A percentile compares a stretch with the other conserved stretches of the same genome.
These are phyloP conservation scores for Lactarius akahatsu DNA, from an alignment of 768 basidiomycete genomes.

Conservation along the genomic window DNA sequence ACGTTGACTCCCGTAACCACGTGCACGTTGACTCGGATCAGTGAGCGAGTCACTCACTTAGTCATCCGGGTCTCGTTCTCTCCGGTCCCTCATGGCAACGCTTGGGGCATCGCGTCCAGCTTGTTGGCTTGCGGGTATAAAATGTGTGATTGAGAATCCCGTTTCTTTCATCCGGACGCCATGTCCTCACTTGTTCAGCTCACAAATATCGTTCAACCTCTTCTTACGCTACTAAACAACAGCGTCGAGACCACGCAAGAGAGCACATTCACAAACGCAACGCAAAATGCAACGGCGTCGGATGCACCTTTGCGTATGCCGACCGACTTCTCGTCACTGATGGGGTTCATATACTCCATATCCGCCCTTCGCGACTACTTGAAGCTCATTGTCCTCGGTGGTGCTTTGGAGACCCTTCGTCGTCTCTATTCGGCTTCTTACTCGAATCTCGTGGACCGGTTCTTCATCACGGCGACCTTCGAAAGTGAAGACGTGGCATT, in stretches of 20 bases:
- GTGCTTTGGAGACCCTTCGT: slow-evolving; percentile 57
- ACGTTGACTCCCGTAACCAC: too few species aligned
- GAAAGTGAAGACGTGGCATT: slow-evolving; percentile 58
- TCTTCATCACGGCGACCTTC: slow-evolving; percentile 64
- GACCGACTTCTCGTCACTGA: slow-evolving; percentile 38
- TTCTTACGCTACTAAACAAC: slow-evolving; percentile 13
- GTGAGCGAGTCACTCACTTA: background rate
- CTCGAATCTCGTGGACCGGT: slow-evolving; percentile 45
- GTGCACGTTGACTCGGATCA: too few species aligned
- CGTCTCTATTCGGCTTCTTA: slow-evolving; percentile 47
- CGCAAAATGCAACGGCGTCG: slow-evolving; percentile 10
- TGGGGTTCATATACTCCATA: slow-evolving; percentile 50
- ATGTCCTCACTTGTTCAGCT: slow-evolving; percentile 16
- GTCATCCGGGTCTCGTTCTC: background rate
- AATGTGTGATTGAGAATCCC: too few species aligned
- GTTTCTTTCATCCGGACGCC: background rate
- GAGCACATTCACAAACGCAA: background rate
- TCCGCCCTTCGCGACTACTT: slow-evolving; percentile 62
- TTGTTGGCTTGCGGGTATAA: slow-evolving; percentile 2
- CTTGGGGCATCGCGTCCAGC: background rate
- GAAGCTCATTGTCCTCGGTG: slow-evolving; percentile 62
- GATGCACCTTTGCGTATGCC: slow-evolving; percentile 17
- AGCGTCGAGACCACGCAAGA: background rate
- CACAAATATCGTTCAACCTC: slow-evolving; percentile 4
- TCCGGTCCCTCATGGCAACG: background rate